Base-by-base conservation (phyloP, 305 asterid genomes). In the Stenogyne calaminthoides region DNA sequence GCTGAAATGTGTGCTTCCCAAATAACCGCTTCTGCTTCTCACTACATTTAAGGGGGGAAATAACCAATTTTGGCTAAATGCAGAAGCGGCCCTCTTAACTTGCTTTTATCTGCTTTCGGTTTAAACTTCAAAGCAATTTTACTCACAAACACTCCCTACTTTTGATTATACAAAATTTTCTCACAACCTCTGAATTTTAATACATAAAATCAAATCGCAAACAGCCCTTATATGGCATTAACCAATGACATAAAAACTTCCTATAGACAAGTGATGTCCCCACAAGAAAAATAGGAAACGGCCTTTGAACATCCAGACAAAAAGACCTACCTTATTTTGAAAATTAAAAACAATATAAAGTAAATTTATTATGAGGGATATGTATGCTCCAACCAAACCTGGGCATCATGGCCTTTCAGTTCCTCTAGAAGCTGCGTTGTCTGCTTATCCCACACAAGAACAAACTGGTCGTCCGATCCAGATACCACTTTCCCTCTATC, bases 361-460 rank as follows among this genome's bases (percentile, higher is more conserved):
- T 9, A 22, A 60, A 22, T 10, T 6, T 51, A 64, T 61, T 2
- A 72, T 14, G 51, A 36, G 22, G 39, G 34, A 7, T n/a, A n/a
- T n/a, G 54, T 22, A 37, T 19, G 12, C 59, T 55, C 58, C 64
- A 68, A 62, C 51, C 72, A 75, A 64, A 91, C 98, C 97, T 88
- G 97, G 36, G 88, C 89, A 60, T 85, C 90, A 71, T 94, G 98
- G 78, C 88, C 99, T 86, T 91, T 94, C 80, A 94, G 79, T 81
- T 91, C 99, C 85, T 94, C 99, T 20, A 91, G 88, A 76, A 85
- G 96, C 86, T 87, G 97, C 78, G 90, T 83, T 29, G 97, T 91
- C 85, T 88, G 93, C 77, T 94, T 94, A 84, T 94, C 99, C 99
- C 98, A 94, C 66, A 94, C 98, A 62, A 94, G 96, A 69, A 94